Evolutionary conservation across 352 stramenopile species (phyloP).

Genomic region (Phytophthora tubulina): DNA sequence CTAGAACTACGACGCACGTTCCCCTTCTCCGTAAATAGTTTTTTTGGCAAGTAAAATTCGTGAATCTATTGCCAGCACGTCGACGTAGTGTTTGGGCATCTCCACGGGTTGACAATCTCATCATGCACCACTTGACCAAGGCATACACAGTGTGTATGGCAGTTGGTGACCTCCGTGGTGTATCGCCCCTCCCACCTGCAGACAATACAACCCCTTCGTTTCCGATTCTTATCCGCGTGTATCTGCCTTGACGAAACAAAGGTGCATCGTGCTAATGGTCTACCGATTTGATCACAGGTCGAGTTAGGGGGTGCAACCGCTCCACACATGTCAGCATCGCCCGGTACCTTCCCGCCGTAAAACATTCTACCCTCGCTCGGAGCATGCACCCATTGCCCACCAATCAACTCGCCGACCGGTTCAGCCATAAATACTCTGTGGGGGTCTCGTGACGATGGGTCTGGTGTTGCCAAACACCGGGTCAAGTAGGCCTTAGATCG

Average conservation of each 20-base stretch:
- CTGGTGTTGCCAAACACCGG: neutral
- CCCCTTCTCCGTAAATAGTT: conserved; percentile 13
- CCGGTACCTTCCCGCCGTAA: neutral
- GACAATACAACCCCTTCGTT: neutral
- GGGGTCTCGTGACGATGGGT: neutral
- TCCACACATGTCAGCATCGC: neutral
- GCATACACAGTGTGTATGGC: conserved; percentile 8
- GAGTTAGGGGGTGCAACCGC: neutral
- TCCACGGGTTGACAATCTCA: neutral
- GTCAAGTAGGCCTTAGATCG: neutral
- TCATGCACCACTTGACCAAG: neutral
- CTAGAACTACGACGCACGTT: conserved; percentile 4
- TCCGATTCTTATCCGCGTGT: neutral
- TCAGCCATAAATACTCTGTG: conserved; percentile 13
- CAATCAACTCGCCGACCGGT: conserved; percentile 8
- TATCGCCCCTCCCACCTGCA: conserved; percentile 12
- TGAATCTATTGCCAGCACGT: conserved; percentile 22
- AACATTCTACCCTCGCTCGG: conserved; percentile 11
- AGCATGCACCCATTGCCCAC: conserved; percentile 4
- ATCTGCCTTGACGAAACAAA: conserved; percentile 6
- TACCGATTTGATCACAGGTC: neutral
- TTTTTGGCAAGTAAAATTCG: neutral
- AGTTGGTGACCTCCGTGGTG: conserved; percentile 7
- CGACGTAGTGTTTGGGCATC: neutral
- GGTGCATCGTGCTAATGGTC: neutral